Conservation (phyloP, 2,329 filamentous ascomycete genomes). For the Stagonosporopsis vannaccii region DNA sequence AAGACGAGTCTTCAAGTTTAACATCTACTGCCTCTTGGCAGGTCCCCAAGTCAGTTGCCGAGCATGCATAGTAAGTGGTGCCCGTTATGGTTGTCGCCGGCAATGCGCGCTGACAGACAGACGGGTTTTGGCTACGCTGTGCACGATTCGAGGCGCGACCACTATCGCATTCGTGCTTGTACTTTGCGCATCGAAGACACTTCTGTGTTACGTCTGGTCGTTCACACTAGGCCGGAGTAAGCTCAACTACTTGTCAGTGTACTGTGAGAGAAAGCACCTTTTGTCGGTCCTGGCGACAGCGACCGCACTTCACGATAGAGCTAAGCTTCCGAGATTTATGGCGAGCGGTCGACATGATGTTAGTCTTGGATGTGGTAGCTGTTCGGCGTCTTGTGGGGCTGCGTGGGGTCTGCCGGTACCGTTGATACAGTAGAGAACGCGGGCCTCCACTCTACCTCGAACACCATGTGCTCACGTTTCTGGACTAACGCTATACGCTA, state of each 20-base stretch:
- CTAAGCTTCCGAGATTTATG: not conserved
- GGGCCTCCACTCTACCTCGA: not conserved
- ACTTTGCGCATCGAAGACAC: constrained; percentile 1
- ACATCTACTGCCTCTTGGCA: not conserved
- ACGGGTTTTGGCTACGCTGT: not conserved
- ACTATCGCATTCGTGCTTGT: constrained; percentile 1
- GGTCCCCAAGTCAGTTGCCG: not conserved
- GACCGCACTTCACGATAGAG: constrained; percentile 4
- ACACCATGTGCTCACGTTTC: not conserved
- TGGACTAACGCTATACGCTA: not conserved
- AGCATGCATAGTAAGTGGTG: not conserved
- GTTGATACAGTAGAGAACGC: not conserved
- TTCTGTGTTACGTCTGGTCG: constrained; percentile 4
- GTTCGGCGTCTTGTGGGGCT: not conserved
- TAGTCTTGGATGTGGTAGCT: not conserved
- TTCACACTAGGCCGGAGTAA: constrained; percentile 2
- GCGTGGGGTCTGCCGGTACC: not conserved
- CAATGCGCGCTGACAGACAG: not conserved
- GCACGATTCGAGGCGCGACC: constrained; percentile 5
- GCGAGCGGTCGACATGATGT: not conserved
- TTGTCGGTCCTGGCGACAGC: constrained; percentile 6
- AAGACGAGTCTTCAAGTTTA: not conserved
- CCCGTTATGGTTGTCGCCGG: not conserved
- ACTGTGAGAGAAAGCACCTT: not conserved
- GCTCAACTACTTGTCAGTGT: not conserved